phyloP scores from a whole-genome alignment of 257 asterid species.

The Solanum pennellii region DNA sequence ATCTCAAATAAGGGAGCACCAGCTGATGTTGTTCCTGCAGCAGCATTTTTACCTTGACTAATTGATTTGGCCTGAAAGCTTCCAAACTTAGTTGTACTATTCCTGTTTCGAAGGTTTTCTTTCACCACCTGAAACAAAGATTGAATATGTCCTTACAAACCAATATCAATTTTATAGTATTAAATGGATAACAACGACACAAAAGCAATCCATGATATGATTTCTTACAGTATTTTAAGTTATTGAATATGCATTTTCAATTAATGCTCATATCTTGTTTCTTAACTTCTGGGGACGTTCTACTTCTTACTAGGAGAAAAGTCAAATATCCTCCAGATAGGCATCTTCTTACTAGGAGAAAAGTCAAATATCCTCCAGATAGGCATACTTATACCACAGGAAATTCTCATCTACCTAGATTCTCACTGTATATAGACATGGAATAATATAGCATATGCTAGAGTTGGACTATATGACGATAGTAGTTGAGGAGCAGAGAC shows the following conservation, averaged over 20 bases:
- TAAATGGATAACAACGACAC: not conserved
- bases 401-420: not conserved
- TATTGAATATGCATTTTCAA: not conserved
- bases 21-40: not conserved
- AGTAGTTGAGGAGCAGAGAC: not conserved
- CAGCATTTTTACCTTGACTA: slow-evolving; percentile 5
- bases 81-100: not conserved
- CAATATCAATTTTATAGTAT: not conserved
- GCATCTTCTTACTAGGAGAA: not conserved
- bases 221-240: not conserved
- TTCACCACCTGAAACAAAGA: slow-evolving; percentile 12
- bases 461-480: not conserved
- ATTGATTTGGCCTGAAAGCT: slow-evolving; percentile 14
- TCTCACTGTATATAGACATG: not conserved
- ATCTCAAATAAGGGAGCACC: slow-evolving; percentile 49
- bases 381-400: not conserved
- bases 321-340: not conserved
- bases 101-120: slow-evolving; percentile 9
- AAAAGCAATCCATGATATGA: not conserved
- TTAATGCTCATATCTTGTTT: not conserved
- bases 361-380: not conserved
- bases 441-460: not conserved
- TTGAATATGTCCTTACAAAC: not conserved
- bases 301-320: not conserved
- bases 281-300: not conserved